Evolutionary conservation across 352 stramenopile genomes (phyloP).

Genomic region (Salisapilia sapeloensis): DNA sequence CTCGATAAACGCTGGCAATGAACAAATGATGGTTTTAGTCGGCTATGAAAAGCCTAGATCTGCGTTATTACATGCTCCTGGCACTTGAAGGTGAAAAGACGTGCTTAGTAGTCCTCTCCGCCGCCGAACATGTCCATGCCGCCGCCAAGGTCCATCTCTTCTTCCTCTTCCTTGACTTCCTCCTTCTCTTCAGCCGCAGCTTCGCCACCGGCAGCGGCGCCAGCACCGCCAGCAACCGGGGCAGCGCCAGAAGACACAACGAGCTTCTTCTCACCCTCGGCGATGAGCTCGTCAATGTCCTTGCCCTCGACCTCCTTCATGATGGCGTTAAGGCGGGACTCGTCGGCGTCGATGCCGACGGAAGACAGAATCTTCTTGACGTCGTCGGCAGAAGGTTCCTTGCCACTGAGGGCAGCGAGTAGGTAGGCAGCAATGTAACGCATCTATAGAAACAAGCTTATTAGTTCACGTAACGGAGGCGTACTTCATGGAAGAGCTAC

Average conservation of each 20-base stretch:
- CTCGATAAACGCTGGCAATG: slow-evolving; percentile 18
- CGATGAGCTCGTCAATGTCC: slow-evolving; percentile 69
- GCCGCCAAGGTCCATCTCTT: slow-evolving; percentile 71
- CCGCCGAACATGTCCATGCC: slow-evolving; percentile 83
- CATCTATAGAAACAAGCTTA: slow-evolving; percentile 55
- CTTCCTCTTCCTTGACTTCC: slow-evolving; percentile 52
- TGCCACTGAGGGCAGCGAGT: slow-evolving; percentile 89
- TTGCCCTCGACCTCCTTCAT: slow-evolving; percentile 74
- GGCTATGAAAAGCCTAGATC: slow-evolving; percentile 8
- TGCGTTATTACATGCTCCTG: slow-evolving; percentile 1
- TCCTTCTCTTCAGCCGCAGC: slow-evolving; percentile 38
- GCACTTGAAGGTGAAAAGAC: slow-evolving; percentile 1
- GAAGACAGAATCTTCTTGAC: slow-evolving; percentile 86
- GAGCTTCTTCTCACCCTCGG: slow-evolving; percentile 62
- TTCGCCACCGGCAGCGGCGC: slow-evolving; percentile 23
- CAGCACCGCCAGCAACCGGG: slow-evolving; percentile 23
- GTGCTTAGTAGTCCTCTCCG: slow-evolving; percentile 74
- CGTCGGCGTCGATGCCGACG: slow-evolving; percentile 80
- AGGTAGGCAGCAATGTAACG: slow-evolving; percentile 95
- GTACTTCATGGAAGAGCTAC: slow-evolving; percentile 9
- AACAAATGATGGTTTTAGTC: slow-evolving; percentile 24
- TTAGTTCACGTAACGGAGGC: not conserved
- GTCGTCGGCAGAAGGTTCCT: slow-evolving; percentile 82
- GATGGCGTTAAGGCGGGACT: slow-evolving; percentile 39
- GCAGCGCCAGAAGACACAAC: slow-evolving; percentile 58